Evolutionary conservation across 2,329 filamentous ascomycete genomes (phyloP).

Genomic region (Tolypocladium paradoxum): DNA sequence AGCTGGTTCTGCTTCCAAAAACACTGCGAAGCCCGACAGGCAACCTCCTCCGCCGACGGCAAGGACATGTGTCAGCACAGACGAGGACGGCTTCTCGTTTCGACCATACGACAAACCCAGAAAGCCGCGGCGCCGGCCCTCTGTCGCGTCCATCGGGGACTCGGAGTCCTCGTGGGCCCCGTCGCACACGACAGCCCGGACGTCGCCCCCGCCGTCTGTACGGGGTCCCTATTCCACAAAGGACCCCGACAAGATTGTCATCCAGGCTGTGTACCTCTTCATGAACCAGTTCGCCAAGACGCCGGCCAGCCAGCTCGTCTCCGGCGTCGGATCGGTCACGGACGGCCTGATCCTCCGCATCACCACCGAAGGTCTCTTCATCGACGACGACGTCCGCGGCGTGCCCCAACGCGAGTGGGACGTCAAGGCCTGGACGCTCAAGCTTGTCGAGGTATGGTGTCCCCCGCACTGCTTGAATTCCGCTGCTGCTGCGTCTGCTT

Average conservation of each 20-base stretch:
- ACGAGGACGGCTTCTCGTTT: conserved; percentile 61
- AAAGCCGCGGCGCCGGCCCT: conserved; percentile 45
- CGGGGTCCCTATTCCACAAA: conserved; percentile 74
- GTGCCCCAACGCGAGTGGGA: conserved; percentile 98
- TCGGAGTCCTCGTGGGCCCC: conserved; percentile 83
- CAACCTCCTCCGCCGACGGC: conserved; percentile 38
- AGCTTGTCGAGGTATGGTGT: conserved; percentile 81
- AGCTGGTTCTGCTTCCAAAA: conserved; percentile 16
- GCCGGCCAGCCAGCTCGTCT: conserved; percentile 83
- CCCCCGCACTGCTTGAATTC: conserved; percentile 49
- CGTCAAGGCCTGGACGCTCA: conserved; percentile 95
- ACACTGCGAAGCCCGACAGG: conserved; percentile 21
- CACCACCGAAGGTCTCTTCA: conserved; percentile 88
- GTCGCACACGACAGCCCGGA: conserved; percentile 73
- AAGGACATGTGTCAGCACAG: conserved; percentile 47
- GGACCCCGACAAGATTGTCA: conserved; percentile 91
- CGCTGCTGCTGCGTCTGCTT: conserved; percentile 23
- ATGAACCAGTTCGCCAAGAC: conserved; percentile 80
- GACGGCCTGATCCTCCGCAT: conserved; percentile 88
- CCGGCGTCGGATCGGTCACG: conserved; percentile 73
- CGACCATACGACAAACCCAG: conserved; percentile 66
- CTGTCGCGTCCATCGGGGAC: conserved; percentile 55
- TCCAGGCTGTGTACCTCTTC: conserved; percentile 86
- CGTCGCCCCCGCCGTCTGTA: conserved; percentile 70
- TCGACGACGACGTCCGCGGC: conserved; percentile 86